Percentiles rank a stretch among this genome's conserved stretches.
These are phyloP conservation scores for Saccharomyces paradoxus DNA, from an alignment of 805 yeast genomes.

Conservation along the genomic window DNA sequence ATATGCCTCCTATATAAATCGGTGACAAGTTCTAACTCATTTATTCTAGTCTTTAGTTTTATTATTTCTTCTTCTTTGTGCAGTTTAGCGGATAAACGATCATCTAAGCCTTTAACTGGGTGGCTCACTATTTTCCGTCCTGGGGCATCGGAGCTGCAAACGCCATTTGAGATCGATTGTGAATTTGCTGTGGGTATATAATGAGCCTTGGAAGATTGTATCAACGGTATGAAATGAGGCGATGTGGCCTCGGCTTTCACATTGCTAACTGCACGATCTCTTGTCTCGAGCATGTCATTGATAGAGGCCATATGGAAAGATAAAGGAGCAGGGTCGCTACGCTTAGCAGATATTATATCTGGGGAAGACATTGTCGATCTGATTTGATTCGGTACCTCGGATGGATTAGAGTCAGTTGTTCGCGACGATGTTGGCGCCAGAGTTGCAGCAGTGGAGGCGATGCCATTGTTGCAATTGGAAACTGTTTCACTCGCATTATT, in stretches of 20 bases:
- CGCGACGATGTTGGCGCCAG: neutral
- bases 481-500: neutral
- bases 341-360: conserved; percentile 4
- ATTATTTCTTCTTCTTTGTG: conserved; percentile 31
- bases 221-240: neutral
- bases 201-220: neutral
- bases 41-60: conserved; percentile 62
- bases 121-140: neutral
- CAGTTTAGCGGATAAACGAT: conserved; percentile 10
- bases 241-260: neutral
- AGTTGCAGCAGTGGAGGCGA: conserved; percentile 1
- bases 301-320: conserved; percentile 16
- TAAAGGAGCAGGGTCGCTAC: conserved; percentile 3
- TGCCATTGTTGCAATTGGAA: neutral
- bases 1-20: conserved; percentile 80
- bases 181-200: neutral
- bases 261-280: neutral
- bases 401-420: conserved; percentile 6
- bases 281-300: conserved; percentile 11
- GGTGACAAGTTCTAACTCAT: conserved; percentile 84
- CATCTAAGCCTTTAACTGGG: neutral
- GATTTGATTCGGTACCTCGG: conserved; percentile 13
- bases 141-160: neutral
- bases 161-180: neutral
- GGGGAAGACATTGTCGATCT: conserved; percentile 10